These are phyloP conservation scores for Alternaria consortialis DNA, from an alignment of 2,329 filamentous ascomycete species.

Conservation along the genomic window DNA sequence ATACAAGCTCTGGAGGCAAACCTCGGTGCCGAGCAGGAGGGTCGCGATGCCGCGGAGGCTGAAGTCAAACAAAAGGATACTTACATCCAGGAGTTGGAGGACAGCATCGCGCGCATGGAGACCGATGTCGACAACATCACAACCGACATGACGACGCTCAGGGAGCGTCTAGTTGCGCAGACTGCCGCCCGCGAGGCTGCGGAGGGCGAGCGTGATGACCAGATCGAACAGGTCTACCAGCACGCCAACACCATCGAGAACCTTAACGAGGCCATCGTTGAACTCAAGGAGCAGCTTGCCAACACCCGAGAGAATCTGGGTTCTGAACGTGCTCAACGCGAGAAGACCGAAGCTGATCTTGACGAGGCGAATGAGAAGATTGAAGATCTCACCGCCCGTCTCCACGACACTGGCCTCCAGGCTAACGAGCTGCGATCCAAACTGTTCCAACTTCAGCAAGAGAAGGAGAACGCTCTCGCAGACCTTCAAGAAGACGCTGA, in stretches of 20 bases:
- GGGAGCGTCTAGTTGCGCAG: constrained; percentile 48
- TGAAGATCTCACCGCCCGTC: constrained; percentile 51
- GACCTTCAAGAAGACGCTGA: constrained; percentile 49
- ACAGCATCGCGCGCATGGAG: constrained; percentile 49
- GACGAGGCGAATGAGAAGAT: constrained; percentile 55
- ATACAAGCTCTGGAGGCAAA: constrained; percentile 50
- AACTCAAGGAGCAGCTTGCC: constrained; percentile 52
- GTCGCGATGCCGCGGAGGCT: constrained; percentile 51
- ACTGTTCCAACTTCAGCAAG: constrained; percentile 57
- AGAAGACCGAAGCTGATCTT: constrained; percentile 55
- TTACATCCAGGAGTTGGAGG: constrained; percentile 53
- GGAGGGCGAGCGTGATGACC: constrained; percentile 52
- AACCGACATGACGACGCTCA: constrained; percentile 45
- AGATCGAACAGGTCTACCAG: constrained; percentile 45
- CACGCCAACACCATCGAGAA: constrained; percentile 48
- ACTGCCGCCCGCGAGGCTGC: constrained; percentile 41
- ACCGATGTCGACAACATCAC: constrained; percentile 46
- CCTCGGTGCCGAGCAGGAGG: constrained; percentile 49
- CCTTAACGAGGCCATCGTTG: constrained; percentile 44
- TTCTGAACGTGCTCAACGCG: constrained; percentile 55
- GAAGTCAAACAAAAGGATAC: constrained; percentile 51
- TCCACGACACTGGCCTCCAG: constrained; percentile 54
- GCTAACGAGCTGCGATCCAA: constrained; percentile 61
- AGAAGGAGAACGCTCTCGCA: constrained; percentile 51
- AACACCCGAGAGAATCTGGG: constrained; percentile 50